Evolutionary conservation across 192 early-diverging fungal genomes (phyloP), one percentile per base, ranked within the genome.

Genomic region (Backusella mclennaniae): DNA sequence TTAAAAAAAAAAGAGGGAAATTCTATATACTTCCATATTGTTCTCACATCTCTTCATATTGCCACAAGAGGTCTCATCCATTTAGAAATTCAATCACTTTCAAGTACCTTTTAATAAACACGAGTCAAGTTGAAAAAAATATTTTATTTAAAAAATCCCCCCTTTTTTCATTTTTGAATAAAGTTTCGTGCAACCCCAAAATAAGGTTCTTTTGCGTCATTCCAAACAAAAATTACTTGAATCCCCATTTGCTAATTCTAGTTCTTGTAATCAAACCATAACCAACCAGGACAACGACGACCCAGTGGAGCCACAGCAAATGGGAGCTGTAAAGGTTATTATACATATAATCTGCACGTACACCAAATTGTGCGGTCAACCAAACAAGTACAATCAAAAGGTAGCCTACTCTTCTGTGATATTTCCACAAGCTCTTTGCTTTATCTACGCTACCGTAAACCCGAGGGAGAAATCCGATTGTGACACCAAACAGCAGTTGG

Each of bases 371-470:
- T 35, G 81, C 84, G 1, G 84, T 85, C 2, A 75, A 31, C 76
- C 76, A 85, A 17, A 77, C 38, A 4, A 85, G 67, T 9, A 74
- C 6, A 23, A 85, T 59, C 12, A 82, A 9, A 0, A 83, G 2
- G 53, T 85, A 85, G 6, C 84, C 84, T 29, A 76, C 74, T 44
- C 80, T 38, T 6, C 84, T 46, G 68, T 85, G 84, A 63, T 83
- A 85, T 35, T 83, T 85, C 71, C 77, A 85, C 12, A 85, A 42
- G 2, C 38, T 66, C 49, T 77, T 80, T 7, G 84, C 81, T 35
- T 76, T 68, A 6, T 42, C 8, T 6, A 73, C 74, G 4, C 78
- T 76, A 4, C 84, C 84, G 39, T 75, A 77, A 14, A 80, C 4
- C 17, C 49, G 46, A 23, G 81, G 81, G 6, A 78, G 42, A 73